Evolutionary conservation across 176 grass and related monocot species (phyloP), one percentile per base, ranked within the genome.

Genomic region (Phoenix dactylifera): DNA sequence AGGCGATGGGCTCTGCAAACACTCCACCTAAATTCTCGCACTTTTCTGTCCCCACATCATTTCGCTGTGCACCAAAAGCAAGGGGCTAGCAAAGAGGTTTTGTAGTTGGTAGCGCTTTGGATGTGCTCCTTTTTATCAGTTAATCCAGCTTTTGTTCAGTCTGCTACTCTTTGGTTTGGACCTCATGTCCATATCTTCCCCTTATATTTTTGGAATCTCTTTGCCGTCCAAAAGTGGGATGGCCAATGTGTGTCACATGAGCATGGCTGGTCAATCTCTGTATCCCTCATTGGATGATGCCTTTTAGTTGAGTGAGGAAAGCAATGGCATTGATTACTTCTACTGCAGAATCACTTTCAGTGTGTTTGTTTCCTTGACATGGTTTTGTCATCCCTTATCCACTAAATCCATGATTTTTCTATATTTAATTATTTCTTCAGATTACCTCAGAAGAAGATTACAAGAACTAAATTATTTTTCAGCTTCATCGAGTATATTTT

Each of bases 61-160:
- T 20, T 44, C 26, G 24, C 17, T 57, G 20, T 23, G 65, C 57
- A 57, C 65, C 50, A 22, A 56, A 65, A 52, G 65, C 65, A 28
- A 16, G 52, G 52, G 22, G 18, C 25, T 16, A 39, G 65, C 52
- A 68, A 68, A 68, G 65, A 56, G 26, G 26, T 57, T 56, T 56
- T 68, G 65, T 39, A 52, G 52, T 44, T 7, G n/a, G 7, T 68
- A 68, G 65, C 39, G 52, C 52, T 57, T 39, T 57, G 65, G 51
- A 68, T 28, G 52, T 22, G 17, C 26, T 12, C 9, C 26, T 55
- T 54, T 54, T 68, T 7, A 3, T 35, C 26, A 9, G 32, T 39
- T 44, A 12, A 44, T 35, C 35, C 35, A 12, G 35, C 35, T 44
- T 44, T 12, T 12, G 35, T 44, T 9, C 3, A 10, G 35, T 44